These are phyloP conservation scores for Fusarium citri DNA, from an alignment of 2,329 filamentous ascomycete genomes.

Conservation along the genomic window DNA sequence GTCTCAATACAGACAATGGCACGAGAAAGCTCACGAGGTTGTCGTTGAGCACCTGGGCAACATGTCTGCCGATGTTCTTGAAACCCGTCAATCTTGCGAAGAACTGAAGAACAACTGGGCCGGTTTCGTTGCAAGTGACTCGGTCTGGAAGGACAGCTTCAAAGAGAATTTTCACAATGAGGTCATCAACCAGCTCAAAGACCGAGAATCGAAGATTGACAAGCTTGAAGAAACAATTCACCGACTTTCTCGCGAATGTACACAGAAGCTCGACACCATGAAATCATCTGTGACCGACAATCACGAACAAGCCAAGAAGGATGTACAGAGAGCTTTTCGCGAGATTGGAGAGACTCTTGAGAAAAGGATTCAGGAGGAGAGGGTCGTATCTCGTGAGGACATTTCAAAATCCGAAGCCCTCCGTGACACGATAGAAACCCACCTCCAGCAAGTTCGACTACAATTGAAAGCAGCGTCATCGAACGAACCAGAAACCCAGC, in stretches of 20 bases:
- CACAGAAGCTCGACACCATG: conserved; percentile 35
- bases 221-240: conserved; percentile 40
- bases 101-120: conserved; percentile 29
- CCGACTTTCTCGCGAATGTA: conserved; percentile 30
- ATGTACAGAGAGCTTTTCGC: conserved; percentile 32
- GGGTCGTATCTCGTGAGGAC: conserved; percentile 28
- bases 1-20: not conserved
- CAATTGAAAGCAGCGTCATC: conserved; percentile 21
- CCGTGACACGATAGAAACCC: conserved; percentile 29
- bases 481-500: not conserved
- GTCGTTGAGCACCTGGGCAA: conserved; percentile 14
- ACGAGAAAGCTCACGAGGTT: not conserved
- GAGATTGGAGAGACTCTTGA: conserved; percentile 41
- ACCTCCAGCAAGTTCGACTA: conserved; percentile 38
- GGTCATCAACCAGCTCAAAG: conserved; percentile 34
- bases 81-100: conserved; percentile 28
- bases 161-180: conserved; percentile 19
- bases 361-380: conserved; percentile 40
- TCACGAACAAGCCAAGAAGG: conserved; percentile 24
- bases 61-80: conserved; percentile 18
- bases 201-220: conserved; percentile 36
- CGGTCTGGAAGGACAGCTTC: conserved; percentile 4
- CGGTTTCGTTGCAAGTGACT: conserved; percentile 12
- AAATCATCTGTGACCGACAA: conserved; percentile 9
- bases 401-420: conserved; percentile 29